Percentiles rank a stretch among this genome's conserved stretches.
Evolutionary conservation across 768 basidiomycete genomes (phyloP).

Genomic region (Arthromyces matolae): DNA sequence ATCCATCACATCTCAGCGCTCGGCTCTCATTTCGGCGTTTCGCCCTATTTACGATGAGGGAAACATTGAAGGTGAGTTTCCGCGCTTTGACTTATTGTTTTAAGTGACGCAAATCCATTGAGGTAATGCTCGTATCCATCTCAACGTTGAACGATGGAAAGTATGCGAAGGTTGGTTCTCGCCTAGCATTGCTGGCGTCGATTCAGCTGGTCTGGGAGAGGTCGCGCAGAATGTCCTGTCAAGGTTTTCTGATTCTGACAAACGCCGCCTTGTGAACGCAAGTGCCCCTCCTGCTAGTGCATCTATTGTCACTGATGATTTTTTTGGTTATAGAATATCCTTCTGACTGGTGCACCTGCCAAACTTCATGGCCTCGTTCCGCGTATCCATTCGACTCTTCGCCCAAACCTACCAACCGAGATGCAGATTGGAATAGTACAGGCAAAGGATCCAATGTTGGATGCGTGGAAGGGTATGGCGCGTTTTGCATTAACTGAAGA

Average conservation of each 20-base stretch:
- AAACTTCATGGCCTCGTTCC: conserved; percentile 65
- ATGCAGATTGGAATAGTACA: conserved; percentile 62
- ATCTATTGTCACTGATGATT: background rate
- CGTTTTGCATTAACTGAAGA: conserved; percentile 57
- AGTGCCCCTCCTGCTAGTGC: background rate
- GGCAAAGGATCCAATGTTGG: conserved; percentile 63
- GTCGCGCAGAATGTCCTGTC: conserved; percentile 80
- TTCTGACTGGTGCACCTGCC: conserved; percentile 82
- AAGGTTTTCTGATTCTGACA: conserved; percentile 64
- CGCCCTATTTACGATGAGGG: conserved; percentile 75
- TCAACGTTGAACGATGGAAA: conserved; percentile 87
- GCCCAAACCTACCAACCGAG: conserved; percentile 82
- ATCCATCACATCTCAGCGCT: conserved; percentile 69
- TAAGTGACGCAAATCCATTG: background rate
- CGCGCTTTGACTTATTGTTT: background rate
- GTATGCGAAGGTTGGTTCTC: conserved; percentile 92
- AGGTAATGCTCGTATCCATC: conserved; percentile 76
- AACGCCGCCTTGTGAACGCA: conserved; percentile 74
- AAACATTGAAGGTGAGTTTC: conserved; percentile 52
- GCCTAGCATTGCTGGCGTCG: conserved; percentile 91
- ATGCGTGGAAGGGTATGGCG: conserved; percentile 95
- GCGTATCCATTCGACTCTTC: conserved; percentile 69
- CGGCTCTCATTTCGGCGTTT: conserved; percentile 85
- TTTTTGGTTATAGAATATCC: conserved; percentile 81
- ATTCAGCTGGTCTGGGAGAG: conserved; percentile 93